These are phyloP conservation scores for Trametes villosa DNA, from an alignment of 768 basidiomycete species.

Conservation along the genomic window DNA sequence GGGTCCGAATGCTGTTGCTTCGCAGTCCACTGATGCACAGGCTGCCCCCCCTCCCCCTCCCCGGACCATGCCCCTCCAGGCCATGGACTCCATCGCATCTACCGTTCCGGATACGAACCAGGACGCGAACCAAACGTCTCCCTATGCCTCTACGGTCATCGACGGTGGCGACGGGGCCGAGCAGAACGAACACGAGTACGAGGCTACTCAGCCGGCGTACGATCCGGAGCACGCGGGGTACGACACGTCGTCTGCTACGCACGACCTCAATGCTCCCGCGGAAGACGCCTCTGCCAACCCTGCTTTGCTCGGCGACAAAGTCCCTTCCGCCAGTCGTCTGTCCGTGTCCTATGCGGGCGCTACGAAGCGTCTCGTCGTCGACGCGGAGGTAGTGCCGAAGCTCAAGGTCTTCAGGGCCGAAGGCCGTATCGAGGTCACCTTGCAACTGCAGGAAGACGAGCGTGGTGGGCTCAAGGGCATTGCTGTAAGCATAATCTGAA, in stretches of 20 bases:
- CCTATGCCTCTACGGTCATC: conserved; percentile 29
- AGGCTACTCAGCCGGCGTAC: conserved; percentile 24
- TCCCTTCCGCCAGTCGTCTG: conserved; percentile 81
- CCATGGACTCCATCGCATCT: conserved; percentile 51
- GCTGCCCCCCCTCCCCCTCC: conserved; percentile 29
- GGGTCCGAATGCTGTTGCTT: conserved; percentile 48
- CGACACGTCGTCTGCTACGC: conserved; percentile 3
- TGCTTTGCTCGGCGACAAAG: conserved; percentile 36
- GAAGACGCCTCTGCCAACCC: conserved; percentile 19
- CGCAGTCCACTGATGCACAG: conserved; percentile 30
- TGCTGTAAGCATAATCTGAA: conserved; percentile 53
- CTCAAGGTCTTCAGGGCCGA: conserved; percentile 81
- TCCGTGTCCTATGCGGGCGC: conserved; percentile 96
- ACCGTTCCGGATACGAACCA: conserved; percentile 55
- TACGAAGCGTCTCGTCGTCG: conserved; percentile 82
- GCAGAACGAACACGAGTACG: conserved; percentile 6
- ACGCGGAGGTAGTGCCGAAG: conserved; percentile 84
- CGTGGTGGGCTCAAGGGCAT: conserved; percentile 71
- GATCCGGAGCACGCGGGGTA: conserved; percentile 11
- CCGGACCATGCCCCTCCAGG: conserved; percentile 43
- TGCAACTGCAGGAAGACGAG: conserved; percentile 62
- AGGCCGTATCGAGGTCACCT: conserved; percentile 81
- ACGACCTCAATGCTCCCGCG: background rate
- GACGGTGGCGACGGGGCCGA: conserved; percentile 15
- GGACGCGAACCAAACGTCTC: conserved; percentile 23